phyloP scores from a whole-genome alignment of 768 basidiomycete genomes.

The Lactifluus volemus region DNA sequence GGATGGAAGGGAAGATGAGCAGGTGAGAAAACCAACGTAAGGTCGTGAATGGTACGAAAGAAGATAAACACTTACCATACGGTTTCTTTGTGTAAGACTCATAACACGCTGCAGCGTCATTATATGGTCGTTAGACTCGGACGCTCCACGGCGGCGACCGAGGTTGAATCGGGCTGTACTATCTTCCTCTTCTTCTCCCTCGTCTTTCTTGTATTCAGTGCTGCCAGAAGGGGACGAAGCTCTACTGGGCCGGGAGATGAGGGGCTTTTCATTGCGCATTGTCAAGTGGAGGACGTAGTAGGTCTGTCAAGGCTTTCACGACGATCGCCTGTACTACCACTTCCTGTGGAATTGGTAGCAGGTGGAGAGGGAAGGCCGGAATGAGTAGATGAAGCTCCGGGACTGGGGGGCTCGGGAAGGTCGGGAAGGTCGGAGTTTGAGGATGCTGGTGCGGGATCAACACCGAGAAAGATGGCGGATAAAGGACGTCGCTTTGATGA shows the following conservation, averaged over 20 bases:
- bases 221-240: conserved; percentile 28
- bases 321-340: conserved; percentile 34
- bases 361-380: conserved; percentile 79
- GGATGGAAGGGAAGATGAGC: neutral
- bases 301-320: conserved; percentile 34
- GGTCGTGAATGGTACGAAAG: neutral
- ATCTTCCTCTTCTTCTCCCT: conserved; percentile 50
- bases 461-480: conserved; percentile 53
- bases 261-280: conserved; percentile 34
- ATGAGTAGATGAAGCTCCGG: conserved; percentile 39
- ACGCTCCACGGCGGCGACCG: conserved; percentile 26
- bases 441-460: conserved; percentile 28
- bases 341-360: conserved; percentile 78
- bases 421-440: conserved; percentile 27
- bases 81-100: conserved; percentile 63
- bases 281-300: conserved; percentile 25
- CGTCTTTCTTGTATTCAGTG: conserved; percentile 42
- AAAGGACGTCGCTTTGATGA: conserved; percentile 43
- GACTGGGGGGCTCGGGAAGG: conserved; percentile 64
- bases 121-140: conserved; percentile 41
- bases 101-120: conserved; percentile 58
- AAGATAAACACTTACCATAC: conserved; percentile 44
- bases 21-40: neutral
- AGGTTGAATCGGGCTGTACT: conserved; percentile 42
- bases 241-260: conserved; percentile 21